phyloP scores from a whole-genome alignment of 768 basidiomycete species.

The Rhodotorula paludigena region DNA sequence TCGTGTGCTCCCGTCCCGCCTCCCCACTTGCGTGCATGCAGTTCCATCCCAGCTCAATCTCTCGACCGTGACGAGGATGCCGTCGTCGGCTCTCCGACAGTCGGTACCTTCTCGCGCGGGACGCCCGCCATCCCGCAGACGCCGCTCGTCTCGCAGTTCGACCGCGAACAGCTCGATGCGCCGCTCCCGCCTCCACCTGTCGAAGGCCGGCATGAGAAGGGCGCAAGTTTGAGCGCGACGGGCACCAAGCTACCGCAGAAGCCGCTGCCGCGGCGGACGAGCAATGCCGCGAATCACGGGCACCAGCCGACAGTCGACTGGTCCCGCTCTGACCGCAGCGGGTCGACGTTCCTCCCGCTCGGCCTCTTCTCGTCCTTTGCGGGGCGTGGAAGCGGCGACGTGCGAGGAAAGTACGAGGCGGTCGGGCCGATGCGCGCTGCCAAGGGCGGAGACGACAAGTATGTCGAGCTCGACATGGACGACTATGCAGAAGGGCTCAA shows the following conservation, averaged over 20 bases:
- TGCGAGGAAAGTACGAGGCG: conserved; percentile 2
- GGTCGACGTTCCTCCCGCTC: conserved; percentile 9
- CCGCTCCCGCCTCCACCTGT: conserved; percentile 1
- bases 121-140: conserved; percentile 7
- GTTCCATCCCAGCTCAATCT: neutral
- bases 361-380: conserved; percentile 11
- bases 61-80: conserved; percentile 10
- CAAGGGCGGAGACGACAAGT: conserved; percentile 9
- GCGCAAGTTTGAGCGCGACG: neutral
- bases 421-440: conserved; percentile 18
- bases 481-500: conserved; percentile 12
- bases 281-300: conserved; percentile 3
- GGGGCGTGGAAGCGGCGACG: neutral
- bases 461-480: conserved; percentile 33
- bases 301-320: conserved; percentile 11
- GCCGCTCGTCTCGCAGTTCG: neutral
- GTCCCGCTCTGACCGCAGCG: neutral
- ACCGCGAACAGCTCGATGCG: conserved; percentile 11
- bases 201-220: neutral
- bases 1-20: neutral
- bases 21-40: too few relatives aligned
- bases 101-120: neutral
- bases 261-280: conserved; percentile 11
- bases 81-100: conserved; percentile 1
- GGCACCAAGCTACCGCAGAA: conserved; percentile 19